Percentiles rank a stretch among this genome's conserved stretches.
Evolutionary conservation across 2,329 filamentous ascomycete genomes (phyloP).

Genomic region (Clonostachys chloroleuca): DNA sequence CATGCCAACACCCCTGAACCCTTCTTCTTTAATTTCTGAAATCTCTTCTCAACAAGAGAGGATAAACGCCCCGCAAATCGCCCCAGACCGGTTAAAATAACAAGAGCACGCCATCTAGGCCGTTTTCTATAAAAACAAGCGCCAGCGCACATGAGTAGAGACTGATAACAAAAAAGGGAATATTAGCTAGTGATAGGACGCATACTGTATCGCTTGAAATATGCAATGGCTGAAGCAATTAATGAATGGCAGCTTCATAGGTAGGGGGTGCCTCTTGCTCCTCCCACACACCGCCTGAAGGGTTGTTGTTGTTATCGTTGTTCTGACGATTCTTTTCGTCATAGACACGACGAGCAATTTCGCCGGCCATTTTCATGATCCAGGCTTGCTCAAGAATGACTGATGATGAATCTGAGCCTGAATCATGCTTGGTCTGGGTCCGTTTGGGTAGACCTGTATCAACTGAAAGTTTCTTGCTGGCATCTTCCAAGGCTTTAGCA

Average conservation of each 20-base stretch:
- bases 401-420: constrained; percentile 42
- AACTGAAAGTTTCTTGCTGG: constrained; percentile 20
- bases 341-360: constrained; percentile 83
- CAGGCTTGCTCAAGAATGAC: constrained; percentile 75
- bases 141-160: too few species aligned
- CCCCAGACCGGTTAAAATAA: too few species aligned
- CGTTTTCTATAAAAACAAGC: too few species aligned
- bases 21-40: too few species aligned
- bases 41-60: too few species aligned
- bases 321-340: constrained; percentile 68
- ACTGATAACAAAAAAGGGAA: not conserved
- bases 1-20: too few species aligned
- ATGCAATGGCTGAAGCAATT: constrained; percentile 7
- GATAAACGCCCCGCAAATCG: too few species aligned
- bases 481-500: constrained; percentile 14
- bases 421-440: too few species aligned
- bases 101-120: too few species aligned
- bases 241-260: constrained; percentile 48
- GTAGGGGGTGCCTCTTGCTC: constrained; percentile 57
- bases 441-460: too few species aligned
- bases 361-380: constrained; percentile 90
- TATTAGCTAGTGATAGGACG: not conserved
- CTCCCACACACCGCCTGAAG: constrained; percentile 21
- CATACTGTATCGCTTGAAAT: not conserved
- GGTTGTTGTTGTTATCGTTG: not conserved